These are phyloP conservation scores for Isatis lusitanica DNA, from an alignment of 441 rosid species.

Conservation along the genomic window DNA sequence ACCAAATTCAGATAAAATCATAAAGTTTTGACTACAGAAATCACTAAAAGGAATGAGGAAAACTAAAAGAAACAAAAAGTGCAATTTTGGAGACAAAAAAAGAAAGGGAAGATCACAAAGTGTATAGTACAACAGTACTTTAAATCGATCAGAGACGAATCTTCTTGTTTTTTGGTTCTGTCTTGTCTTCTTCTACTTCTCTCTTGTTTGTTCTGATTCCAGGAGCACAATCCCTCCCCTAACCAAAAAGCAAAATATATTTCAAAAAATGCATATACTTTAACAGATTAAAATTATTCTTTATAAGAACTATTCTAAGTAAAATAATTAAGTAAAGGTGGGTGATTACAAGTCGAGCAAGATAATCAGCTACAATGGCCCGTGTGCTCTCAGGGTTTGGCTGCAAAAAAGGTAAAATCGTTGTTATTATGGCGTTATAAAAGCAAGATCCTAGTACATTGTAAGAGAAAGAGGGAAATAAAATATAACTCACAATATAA, in stretches of 20 bases:
- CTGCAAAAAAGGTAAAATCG: not conserved
- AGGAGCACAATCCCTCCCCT: constrained; percentile 16
- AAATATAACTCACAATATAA: constrained; percentile 20
- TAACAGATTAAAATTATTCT: not conserved
- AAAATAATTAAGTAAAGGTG: not conserved
- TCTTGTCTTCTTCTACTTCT: constrained; percentile 8
- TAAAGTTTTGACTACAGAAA: not conserved
- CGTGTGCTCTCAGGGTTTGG: not conserved
- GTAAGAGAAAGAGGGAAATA: not conserved
- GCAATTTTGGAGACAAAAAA: not conserved
- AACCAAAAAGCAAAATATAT: not conserved
- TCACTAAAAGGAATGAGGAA: not conserved
- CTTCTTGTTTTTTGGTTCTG: constrained; percentile 25
- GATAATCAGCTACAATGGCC: not conserved
- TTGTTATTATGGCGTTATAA: not conserved
- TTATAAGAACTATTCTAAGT: not conserved
- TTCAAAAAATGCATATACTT: not conserved
- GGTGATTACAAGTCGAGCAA: constrained; percentile 24
- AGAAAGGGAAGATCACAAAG: not conserved
- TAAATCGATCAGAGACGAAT: not conserved
- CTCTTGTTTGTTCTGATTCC: not conserved
- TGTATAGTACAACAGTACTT: not conserved
- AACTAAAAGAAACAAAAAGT: not conserved
- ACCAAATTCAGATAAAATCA: not conserved
- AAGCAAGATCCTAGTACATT: constrained; percentile 12